These are phyloP conservation scores for Pestalotiopsis sp. DNA, from an alignment of 2,329 filamentous ascomycete genomes.

Conservation along the genomic window DNA sequence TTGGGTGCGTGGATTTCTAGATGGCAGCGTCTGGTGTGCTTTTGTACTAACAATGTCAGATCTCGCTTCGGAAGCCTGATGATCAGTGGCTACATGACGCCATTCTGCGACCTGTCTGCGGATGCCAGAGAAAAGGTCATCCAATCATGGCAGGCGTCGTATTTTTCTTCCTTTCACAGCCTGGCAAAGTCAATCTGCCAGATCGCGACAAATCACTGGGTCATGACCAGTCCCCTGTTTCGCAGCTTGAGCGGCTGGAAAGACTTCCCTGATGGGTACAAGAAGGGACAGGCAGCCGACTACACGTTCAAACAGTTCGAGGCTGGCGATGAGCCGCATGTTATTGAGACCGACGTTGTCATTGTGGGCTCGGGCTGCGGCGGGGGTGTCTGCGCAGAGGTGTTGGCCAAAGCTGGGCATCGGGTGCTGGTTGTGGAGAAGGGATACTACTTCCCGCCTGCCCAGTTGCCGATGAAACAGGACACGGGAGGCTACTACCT, in stretches of 20 bases:
- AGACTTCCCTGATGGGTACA: constrained; percentile 37
- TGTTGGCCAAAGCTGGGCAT: constrained; percentile 52
- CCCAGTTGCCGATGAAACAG: constrained; percentile 66
- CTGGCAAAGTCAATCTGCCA: constrained; percentile 45
- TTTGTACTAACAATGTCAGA: constrained; percentile 26
- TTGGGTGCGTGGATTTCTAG: not conserved
- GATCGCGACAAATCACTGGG: constrained; percentile 45
- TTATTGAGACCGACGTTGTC: constrained; percentile 67
- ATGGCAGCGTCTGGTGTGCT: not conserved
- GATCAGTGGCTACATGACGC: constrained; percentile 52
- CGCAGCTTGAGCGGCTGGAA: constrained; percentile 46
- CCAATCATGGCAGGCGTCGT: constrained; percentile 47
- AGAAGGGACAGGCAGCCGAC: constrained; percentile 38
- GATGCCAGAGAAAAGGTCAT: constrained; percentile 50
- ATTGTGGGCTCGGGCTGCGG: constrained; percentile 74
- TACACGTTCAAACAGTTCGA: constrained; percentile 49
- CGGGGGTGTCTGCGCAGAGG: constrained; percentile 69
- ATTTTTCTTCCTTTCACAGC: constrained; percentile 46
- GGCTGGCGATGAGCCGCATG: constrained; percentile 40
- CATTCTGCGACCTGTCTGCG: constrained; percentile 49
- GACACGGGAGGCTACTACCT: constrained; percentile 54
- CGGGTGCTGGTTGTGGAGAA: constrained; percentile 71
- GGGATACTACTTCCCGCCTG: constrained; percentile 63
- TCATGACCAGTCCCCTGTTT: constrained; percentile 46
- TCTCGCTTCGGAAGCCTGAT: constrained; percentile 52